Base-by-base conservation (phyloP, 495 filamentous ascomycete genomes). In the Bombardia bombarda region DNA sequence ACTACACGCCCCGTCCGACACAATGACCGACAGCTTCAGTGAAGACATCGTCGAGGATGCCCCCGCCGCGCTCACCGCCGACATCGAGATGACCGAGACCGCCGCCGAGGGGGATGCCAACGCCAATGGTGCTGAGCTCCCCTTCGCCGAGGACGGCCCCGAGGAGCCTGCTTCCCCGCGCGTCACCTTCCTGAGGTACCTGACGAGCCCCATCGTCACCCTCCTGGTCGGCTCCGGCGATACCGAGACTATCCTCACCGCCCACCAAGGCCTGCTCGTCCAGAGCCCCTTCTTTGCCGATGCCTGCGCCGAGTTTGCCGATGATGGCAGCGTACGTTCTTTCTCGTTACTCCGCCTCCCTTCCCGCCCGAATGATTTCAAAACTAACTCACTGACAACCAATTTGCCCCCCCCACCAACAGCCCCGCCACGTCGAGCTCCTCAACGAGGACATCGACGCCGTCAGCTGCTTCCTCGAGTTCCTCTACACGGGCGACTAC, bases 401-500 rank as follows among this genome's bases (percentile, higher is more conserved):
- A 35, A 42, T 43, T 51, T 38, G 55, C 26, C 33, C 0, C 3
- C 8, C 28, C 7, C 19, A 2, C 9, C 22, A 5, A 38, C 47
- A 80, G 69, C 66, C 78, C 60, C 80, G 79, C 41, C 68, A 75
- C 39, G 80, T 95, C 50, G 64, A 81, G 28, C 81, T 95, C 25
- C 58, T 72, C 0, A 67, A 72, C 48, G 83, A 87, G 47, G 76
- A 90, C 51, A 64, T 92, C 21, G 84, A 89, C 46, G 86, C 90
- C 25, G 82, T 90, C 43, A 80, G 86, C 24, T 89, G 80, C 65
- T 88, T 94, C 55, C 78, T 97, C 52, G 84, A 95, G 67, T 97
- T 83, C 65, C 78, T 93, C 23, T 97, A 97, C 66, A 94, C 86
- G 1, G 78, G 78, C 60, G 86, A 97, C 60, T 95, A 95, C 72